Base-by-base conservation (phyloP, 768 basidiomycete genomes). In the Termitomyces sp. region DNA sequence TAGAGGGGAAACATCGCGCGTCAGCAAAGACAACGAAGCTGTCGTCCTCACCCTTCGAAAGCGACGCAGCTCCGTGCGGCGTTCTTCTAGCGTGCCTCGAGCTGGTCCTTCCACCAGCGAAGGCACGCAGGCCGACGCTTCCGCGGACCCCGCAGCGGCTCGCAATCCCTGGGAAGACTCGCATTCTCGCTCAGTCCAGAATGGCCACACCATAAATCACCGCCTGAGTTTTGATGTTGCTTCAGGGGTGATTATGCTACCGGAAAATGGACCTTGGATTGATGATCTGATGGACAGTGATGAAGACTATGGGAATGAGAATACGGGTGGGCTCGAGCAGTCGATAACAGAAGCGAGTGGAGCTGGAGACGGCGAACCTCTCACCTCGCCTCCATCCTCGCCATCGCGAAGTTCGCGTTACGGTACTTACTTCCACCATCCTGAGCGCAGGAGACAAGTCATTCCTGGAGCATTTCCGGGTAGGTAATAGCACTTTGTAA, bases 181-280 rank as follows among this genome's bases (percentile, higher is more conserved):
- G 1, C 75, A 70, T 37, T 68, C 75, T n/a, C 60, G 61, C 48
- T 33, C 66, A 44, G 36, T 60, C 45, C 58, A 58, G 2, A 55
- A 66, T 30, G 70, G 70, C 16, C 53, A 59, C 7, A 48, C 13
- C 44, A 64, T 84, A 48, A 73, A 72, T 54, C 87, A 90, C 66
- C 81, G 90, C 18, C 71, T 93, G 55, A 93, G 91, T 72, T 95
- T 87, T 62, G 93, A 95, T 67, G 87, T 85, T 52, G 92, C 85
- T 5, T 89, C 89, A 3, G 94, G 94, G 0, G 91, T 95, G 37
- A 95, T 95, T 63, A 88, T 88, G 79, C 73, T 95, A 3, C 92
- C 93, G 0, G 92, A 94, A 41, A 81, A 85, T 63, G 81, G 77
- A 33, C 80, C 82, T 62, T 89, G 88, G 83, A 72, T 88, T 62